phyloP scores from a whole-genome alignment of 305 asterid species.

The Coffea humblotiana region DNA sequence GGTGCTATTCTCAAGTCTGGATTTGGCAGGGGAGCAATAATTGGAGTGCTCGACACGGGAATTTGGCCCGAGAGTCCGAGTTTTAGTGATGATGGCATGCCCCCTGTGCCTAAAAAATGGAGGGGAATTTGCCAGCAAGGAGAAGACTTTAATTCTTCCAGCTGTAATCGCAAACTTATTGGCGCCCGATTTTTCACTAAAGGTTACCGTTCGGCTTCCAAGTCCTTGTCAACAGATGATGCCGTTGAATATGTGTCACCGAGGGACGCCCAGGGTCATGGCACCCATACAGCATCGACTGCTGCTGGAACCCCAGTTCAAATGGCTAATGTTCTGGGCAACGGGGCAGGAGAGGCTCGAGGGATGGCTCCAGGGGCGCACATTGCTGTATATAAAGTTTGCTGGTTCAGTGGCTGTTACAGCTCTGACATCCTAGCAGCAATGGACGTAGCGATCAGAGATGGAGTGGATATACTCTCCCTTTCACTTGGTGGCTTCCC shows the following conservation, averaged over 20 bases:
- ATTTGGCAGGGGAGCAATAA: conserved; percentile 72
- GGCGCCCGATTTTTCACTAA: conserved; percentile 85
- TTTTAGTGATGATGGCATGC: conserved; percentile 70
- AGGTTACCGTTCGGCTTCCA: conserved; percentile 70
- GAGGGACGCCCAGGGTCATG: conserved; percentile 88
- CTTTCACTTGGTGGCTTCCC: conserved; percentile 92
- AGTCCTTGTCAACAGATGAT: conserved; percentile 30
- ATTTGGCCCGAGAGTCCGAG: conserved; percentile 93
- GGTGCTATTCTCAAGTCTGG: conserved; percentile 68
- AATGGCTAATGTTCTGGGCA: conserved; percentile 60
- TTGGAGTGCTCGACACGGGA: conserved; percentile 91
- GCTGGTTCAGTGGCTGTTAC: conserved; percentile 89
- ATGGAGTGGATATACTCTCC: conserved; percentile 83
- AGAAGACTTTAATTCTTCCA: conserved; percentile 49
- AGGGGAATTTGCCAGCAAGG: conserved; percentile 77
- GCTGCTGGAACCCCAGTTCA: conserved; percentile 70
- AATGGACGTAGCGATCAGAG: conserved; percentile 76
- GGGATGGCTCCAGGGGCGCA: conserved; percentile 89
- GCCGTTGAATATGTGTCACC: conserved; percentile 64
- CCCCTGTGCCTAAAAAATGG: conserved; percentile 74
- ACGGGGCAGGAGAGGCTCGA: conserved; percentile 75
- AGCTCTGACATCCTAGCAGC: conserved; percentile 95
- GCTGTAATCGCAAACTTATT: conserved; percentile 70
- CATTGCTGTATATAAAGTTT: conserved; percentile 77
- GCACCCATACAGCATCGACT: conserved; percentile 87